phyloP scores from a whole-genome alignment of 768 basidiomycete genomes.

The Fistulinella prunicolor region DNA sequence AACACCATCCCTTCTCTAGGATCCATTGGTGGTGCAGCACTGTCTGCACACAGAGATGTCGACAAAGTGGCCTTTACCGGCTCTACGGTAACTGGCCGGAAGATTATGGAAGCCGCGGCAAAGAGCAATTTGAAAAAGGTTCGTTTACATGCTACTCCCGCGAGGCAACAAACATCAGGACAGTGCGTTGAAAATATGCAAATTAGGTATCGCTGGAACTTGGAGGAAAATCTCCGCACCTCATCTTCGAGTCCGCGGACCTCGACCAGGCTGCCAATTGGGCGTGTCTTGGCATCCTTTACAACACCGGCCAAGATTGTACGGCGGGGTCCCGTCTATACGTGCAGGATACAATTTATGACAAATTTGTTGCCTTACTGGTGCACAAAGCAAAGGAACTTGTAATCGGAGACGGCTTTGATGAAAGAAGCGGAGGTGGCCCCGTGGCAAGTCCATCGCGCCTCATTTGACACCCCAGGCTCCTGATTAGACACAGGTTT shows the following conservation, averaged over 20 bases:
- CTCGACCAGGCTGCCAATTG: constrained; percentile 83
- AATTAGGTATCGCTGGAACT: constrained; percentile 83
- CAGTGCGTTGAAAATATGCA: constrained; percentile 9
- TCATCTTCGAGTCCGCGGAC: constrained; percentile 90
- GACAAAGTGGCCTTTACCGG: constrained; percentile 98
- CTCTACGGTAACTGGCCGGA: constrained; percentile 83
- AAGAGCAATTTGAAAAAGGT: constrained; percentile 94
- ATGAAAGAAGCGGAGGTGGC: constrained; percentile 70
- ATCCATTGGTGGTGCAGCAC: constrained; percentile 76
- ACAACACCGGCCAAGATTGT: constrained; percentile 92
- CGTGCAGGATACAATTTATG: constrained; percentile 84
- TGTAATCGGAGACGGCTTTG: constrained; percentile 79
- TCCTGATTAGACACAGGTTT: constrained; percentile 50
- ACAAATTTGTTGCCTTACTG: constrained; percentile 71
- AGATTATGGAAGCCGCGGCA: constrained; percentile 89
- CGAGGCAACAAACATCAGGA: constrained; percentile 20
- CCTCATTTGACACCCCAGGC: constrained; percentile 4
- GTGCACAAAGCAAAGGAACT: constrained; percentile 65
- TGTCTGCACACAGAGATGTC: constrained; percentile 78
- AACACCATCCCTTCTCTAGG: constrained; percentile 88
- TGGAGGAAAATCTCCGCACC: constrained; percentile 87
- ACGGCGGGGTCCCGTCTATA: constrained; percentile 89
- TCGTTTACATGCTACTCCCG: constrained; percentile 25
- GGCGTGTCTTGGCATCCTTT: constrained; percentile 83
- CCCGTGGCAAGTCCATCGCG: constrained; percentile 63